Conservation (phyloP, 805 yeast species). For the Cyberlindnera galapagoensis region DNA sequence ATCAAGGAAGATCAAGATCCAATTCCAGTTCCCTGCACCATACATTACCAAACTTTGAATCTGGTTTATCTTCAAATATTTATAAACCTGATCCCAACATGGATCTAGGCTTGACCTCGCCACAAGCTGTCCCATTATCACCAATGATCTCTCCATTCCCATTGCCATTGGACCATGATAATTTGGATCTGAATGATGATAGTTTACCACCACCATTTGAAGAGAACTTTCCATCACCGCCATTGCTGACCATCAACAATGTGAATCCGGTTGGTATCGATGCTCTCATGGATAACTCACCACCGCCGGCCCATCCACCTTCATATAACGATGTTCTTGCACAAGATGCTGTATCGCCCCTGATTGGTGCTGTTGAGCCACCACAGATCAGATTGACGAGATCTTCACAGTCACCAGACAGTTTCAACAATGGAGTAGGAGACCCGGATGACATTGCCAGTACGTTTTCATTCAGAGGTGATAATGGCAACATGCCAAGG, state of each 20-base stretch:
- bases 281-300: conserved; percentile 13
- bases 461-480: conserved; percentile 27
- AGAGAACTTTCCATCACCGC: conserved; percentile 13
- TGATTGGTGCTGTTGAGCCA: neutral
- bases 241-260: neutral
- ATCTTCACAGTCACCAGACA: conserved; percentile 10
- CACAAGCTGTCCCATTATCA: conserved; percentile 59
- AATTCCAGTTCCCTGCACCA: conserved; percentile 32
- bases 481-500: conserved; percentile 28
- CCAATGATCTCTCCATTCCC: conserved; percentile 40
- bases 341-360: conserved; percentile 9
- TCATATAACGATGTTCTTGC: conserved; percentile 27
- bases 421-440: conserved; percentile 1
- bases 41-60: conserved; percentile 19
- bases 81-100: conserved; percentile 48
- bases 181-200: too few species aligned
- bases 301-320: conserved; percentile 29
- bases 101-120: conserved; percentile 44
- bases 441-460: conserved; percentile 27
- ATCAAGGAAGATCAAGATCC: conserved; percentile 15
- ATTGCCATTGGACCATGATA: conserved; percentile 41
- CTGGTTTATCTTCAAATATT: conserved; percentile 38
- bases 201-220: conserved; percentile 54
- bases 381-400: conserved; percentile 15
- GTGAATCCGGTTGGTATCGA: conserved; percentile 9